Base-by-base conservation (phyloP, 768 basidiomycete species). In the Russula olivacea region DNA sequence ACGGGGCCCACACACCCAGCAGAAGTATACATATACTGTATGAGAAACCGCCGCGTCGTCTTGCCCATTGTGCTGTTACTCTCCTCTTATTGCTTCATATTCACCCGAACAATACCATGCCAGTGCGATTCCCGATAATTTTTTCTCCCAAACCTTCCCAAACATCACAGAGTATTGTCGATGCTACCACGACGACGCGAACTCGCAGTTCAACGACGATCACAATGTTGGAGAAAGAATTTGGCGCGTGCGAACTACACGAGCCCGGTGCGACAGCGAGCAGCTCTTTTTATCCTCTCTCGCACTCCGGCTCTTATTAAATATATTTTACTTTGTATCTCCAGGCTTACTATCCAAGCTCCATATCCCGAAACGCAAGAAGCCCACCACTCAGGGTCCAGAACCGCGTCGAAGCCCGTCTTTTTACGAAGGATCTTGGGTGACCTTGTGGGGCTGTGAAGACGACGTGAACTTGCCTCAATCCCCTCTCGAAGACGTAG, bases 171-270 rank as follows among this genome's bases (percentile, higher is more conserved):
- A 41, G 9, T 15, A 28, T 11, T 10, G 45, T 55, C 4, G 47
- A 4, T 19, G 2, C 9, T 40, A 15, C 38, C 38, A n/a, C 58
- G 19, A 21, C 11, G 15, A 5, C 38, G 38, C 38, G 52, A 23
- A 10, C 14, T 30, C 57, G 57, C 38, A 45, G 62, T 32, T 63
- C 62, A 30, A 63, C 62, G 50, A 59, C 52, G 3, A 59, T 63
- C 30, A 59, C 58, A 12, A 34, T 48, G 52, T 54, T 63, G 62
- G 62, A 63, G 47, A 38, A 54, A 41, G 62, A 63, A 28, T 41
- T 63, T 36, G 62, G 62, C 47, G 49, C 55, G 21, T 6, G 58
- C 8, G 28, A 48, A 34, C 58, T 45, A 10, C 52, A 47, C 10
- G 53, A 21, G 15, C 49, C 59, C 23, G 62, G 62, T 63, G 15